Evolutionary conservation across 1,284 basidiomycete genomes (phyloP).

Genomic region (Inonotus obliquus): DNA sequence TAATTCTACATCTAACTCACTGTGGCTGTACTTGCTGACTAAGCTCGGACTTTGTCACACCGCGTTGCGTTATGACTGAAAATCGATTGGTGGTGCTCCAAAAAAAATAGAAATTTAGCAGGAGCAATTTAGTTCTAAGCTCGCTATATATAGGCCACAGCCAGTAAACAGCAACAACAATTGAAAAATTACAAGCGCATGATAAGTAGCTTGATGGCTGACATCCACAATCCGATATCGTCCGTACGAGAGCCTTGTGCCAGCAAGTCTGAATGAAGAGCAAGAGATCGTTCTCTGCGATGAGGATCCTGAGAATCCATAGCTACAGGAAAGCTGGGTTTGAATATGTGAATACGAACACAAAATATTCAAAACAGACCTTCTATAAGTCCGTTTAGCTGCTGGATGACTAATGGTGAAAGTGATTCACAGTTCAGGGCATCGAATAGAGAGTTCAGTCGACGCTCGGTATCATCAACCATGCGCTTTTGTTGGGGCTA

Average conservation of each 20-base stretch:
- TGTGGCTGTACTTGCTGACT: too few relatives aligned
- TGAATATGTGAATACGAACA: slow-evolving; percentile 12
- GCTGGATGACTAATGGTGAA: slow-evolving; percentile 64
- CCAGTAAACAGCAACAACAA: not conserved
- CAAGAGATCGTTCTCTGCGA: slow-evolving; percentile 60
- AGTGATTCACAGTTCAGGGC: slow-evolving; percentile 88
- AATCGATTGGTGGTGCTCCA: not conserved
- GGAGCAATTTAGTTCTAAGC: not conserved
- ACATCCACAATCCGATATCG: slow-evolving; percentile 85
- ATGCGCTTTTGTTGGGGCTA: slow-evolving; percentile 81
- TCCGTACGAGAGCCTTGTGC: slow-evolving; percentile 72
- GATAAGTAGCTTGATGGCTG: slow-evolving; percentile 80
- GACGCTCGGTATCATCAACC: slow-evolving; percentile 84
- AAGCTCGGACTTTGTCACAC: too few relatives aligned
- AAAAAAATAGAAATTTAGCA: not conserved
- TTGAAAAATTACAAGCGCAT: slow-evolving; percentile 40
- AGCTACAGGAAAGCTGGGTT: slow-evolving; percentile 39
- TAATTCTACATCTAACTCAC: too few relatives aligned
- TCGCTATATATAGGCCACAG: not conserved
- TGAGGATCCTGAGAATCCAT: slow-evolving; percentile 71
- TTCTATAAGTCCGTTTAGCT: slow-evolving; percentile 60
- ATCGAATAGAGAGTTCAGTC: slow-evolving; percentile 86
- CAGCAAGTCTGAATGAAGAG: slow-evolving; percentile 76
- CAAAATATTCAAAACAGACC: slow-evolving; percentile 41
- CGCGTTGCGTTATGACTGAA: too few relatives aligned